Conservation (phyloP, 106 monocot species). For the Gastrodia elata region DNA sequence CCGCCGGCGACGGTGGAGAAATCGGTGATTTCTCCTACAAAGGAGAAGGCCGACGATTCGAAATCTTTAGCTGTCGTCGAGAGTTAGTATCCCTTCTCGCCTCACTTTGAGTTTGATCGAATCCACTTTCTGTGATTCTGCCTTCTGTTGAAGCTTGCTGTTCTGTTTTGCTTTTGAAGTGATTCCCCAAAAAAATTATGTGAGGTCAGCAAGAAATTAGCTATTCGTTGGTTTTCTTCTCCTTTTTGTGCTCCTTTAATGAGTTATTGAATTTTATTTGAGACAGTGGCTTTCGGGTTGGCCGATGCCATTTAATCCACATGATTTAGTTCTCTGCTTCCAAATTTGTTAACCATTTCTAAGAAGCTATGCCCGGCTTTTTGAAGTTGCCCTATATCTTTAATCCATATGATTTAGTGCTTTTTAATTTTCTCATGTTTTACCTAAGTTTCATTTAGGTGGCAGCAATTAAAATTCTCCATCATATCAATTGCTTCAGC, state of each 20-base stretch:
- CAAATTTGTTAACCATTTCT: neutral
- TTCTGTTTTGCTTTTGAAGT: no score
- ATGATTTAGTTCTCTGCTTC: neutral
- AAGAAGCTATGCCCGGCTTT: no score
- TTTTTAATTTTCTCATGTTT: neutral
- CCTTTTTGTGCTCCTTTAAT: neutral
- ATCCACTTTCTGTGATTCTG: neutral
- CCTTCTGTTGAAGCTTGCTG: neutral
- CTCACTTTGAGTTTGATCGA: neutral
- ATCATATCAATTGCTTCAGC: neutral
- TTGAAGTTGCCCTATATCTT: no score
- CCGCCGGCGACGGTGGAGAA: constrained; percentile 43
- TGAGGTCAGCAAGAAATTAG: neutral
- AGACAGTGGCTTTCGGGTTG: neutral
- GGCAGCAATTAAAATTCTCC: neutral
- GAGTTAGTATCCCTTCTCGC: constrained; percentile 15
- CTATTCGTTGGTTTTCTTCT: neutral
- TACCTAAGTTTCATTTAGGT: neutral
- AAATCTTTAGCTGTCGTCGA: constrained; percentile 34
- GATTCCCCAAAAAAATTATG: no score
- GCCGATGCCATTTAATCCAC: neutral
- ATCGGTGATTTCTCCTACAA: constrained; percentile 19
- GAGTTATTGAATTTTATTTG: neutral
- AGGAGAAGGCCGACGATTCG: constrained; percentile 36
- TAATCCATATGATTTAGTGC: neutral